Conservation (phyloP, 1,139 yeast genomes). For the Suhomyces panamericanus region DNA sequence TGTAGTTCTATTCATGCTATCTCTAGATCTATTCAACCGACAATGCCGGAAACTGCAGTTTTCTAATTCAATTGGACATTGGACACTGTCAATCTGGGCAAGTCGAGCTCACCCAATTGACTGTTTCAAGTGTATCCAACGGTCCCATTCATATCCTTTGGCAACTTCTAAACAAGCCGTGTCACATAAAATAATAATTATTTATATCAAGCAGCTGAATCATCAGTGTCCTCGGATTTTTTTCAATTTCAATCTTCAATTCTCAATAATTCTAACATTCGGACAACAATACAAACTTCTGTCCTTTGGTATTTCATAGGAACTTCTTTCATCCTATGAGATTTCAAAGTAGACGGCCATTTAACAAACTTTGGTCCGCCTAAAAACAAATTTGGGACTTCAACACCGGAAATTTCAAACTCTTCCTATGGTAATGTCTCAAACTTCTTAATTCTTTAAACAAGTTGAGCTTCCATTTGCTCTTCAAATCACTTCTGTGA, state of each 20-base stretch:
- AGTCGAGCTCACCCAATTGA: not conserved
- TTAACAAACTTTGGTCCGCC: too few species aligned
- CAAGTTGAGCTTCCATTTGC: not conserved
- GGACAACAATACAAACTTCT: not conserved
- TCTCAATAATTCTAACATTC: not conserved
- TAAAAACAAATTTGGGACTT: too few species aligned
- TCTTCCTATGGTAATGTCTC: too few species aligned
- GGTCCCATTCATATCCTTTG: too few species aligned
- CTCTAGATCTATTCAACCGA: not conserved
- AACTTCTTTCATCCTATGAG: too few species aligned
- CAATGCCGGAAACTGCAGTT: not conserved
- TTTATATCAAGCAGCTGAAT: too few species aligned
- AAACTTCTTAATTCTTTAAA: not conserved
- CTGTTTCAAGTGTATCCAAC: not conserved
- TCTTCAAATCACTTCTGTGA: not conserved
- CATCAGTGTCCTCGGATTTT: not conserved
- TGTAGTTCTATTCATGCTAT: not conserved
- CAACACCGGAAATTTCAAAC: too few species aligned
- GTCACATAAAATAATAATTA: too few species aligned
- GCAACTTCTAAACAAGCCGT: too few species aligned
- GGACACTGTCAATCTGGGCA: not conserved
- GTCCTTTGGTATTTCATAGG: not conserved
- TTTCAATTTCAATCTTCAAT: not conserved
- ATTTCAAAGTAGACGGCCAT: too few species aligned
- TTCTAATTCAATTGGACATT: not conserved